Conservation (phyloP, 2,329 filamentous ascomycete genomes). For the Domatiomyces globalis region DNA sequence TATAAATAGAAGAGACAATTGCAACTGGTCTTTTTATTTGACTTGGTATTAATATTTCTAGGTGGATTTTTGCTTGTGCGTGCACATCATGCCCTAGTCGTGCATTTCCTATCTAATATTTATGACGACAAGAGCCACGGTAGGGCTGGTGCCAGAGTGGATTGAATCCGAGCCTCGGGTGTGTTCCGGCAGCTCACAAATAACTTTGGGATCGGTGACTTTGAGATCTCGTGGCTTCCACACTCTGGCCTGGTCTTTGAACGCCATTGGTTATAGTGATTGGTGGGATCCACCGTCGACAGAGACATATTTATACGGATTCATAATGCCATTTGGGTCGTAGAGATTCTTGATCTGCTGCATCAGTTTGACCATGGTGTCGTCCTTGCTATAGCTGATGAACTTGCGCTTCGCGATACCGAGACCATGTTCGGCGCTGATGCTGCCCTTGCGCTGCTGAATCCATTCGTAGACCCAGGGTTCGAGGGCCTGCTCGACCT, state of each 20-base stretch:
- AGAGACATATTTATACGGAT: conserved; percentile 86
- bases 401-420: conserved; percentile 92
- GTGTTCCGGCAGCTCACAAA: no score
- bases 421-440: conserved; percentile 90
- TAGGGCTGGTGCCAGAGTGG: no score
- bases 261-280: neutral
- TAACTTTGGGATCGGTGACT: no score
- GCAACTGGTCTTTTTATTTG: no score
- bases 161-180: no score
- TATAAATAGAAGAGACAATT: no score
- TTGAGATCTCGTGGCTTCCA: no score
- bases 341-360: conserved; percentile 87
- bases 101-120: no score
- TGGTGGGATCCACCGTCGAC: neutral
- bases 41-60: no score
- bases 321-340: conserved; percentile 97
- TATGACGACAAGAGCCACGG: no score
- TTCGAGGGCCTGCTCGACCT: conserved; percentile 75
- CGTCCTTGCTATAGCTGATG: conserved; percentile 80
- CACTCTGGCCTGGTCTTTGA: neutral
- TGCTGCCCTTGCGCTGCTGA: conserved; percentile 70
- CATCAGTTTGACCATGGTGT: conserved; percentile 81
- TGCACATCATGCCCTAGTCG: no score
- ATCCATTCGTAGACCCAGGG: conserved; percentile 99
- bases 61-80: no score